Conservation (phyloP, 2,329 filamentous ascomycete genomes). For the Sporothrix protearum region DNA sequence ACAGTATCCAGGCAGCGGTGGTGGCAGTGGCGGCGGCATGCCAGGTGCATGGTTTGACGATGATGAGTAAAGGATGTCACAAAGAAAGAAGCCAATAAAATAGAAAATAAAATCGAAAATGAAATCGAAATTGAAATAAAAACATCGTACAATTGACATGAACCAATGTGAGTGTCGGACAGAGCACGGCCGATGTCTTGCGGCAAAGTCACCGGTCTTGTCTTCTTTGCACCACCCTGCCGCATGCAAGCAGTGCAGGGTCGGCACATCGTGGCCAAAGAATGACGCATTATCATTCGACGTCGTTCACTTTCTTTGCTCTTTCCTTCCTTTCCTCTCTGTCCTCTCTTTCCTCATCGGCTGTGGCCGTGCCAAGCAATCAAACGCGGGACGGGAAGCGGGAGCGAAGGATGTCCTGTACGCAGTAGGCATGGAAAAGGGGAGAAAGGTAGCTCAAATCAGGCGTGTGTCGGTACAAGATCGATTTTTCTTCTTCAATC, state of each 20-base stretch:
- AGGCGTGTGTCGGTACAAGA: background rate
- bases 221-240: background rate
- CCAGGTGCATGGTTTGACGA: conserved; percentile 26
- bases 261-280: background rate
- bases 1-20: background rate
- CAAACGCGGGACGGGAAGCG: conserved; percentile 5
- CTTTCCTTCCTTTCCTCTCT: too few relatives aligned
- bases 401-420: background rate
- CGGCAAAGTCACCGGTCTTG: background rate
- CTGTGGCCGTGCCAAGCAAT: conserved; percentile 13
- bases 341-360: background rate
- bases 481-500: background rate
- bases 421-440: too few relatives aligned
- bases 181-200: conserved; percentile 4
- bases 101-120: background rate
- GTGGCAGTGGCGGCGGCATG: conserved; percentile 21
- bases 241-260: background rate
- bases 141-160: background rate
- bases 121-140: background rate
- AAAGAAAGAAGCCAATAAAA: background rate
- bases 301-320: background rate
- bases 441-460: background rate
- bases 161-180: background rate
- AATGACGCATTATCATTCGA: too few relatives aligned
- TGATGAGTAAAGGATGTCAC: conserved; percentile 11